Evolutionary conservation across 2,329 filamentous ascomycete species (phyloP).

Genomic region (Boeremia lycopersici): DNA sequence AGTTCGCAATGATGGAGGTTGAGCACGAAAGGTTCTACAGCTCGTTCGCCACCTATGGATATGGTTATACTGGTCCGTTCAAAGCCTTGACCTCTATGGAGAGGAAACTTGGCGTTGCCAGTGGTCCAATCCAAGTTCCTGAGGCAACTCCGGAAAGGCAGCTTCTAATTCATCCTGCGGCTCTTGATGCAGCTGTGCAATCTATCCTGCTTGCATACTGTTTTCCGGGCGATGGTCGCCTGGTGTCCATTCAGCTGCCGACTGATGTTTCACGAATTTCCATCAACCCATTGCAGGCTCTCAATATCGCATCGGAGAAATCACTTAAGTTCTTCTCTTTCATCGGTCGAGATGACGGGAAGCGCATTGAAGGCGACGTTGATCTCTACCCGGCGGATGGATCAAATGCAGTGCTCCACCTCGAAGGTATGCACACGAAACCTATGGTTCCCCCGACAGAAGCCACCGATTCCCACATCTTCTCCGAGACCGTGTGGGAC

Average conservation of each 20-base stretch:
- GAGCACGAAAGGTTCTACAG: not conserved
- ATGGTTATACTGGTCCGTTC: conserved; percentile 6
- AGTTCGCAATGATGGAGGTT: not conserved
- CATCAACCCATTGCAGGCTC: not conserved
- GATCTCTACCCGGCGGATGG: not conserved
- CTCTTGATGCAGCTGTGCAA: conserved; percentile 43
- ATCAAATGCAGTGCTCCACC: not conserved
- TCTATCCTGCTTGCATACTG: conserved; percentile 35
- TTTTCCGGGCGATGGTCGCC: conserved; percentile 35
- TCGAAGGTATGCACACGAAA: conserved; percentile 12
- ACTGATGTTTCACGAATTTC: conserved; percentile 6
- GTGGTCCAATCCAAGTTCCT: not conserved
- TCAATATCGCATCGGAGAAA: conserved; percentile 3
- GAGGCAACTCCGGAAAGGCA: not conserved
- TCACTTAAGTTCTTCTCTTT: not conserved
- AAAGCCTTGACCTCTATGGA: conserved; percentile 1
- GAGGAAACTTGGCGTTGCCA: not conserved
- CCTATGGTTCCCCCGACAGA: conserved; percentile 2
- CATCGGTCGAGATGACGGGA: not conserved
- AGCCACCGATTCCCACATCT: conserved; percentile 8
- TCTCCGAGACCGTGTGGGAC: conserved; percentile 19
- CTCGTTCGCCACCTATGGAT: not conserved
- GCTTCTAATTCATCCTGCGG: conserved; percentile 31
- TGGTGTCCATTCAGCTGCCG: conserved; percentile 16
- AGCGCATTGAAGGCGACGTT: not conserved